Evolutionary conservation across 805 yeast genomes (phyloP).

Genomic region (Wickerhamomyces subpelliculosus): DNA sequence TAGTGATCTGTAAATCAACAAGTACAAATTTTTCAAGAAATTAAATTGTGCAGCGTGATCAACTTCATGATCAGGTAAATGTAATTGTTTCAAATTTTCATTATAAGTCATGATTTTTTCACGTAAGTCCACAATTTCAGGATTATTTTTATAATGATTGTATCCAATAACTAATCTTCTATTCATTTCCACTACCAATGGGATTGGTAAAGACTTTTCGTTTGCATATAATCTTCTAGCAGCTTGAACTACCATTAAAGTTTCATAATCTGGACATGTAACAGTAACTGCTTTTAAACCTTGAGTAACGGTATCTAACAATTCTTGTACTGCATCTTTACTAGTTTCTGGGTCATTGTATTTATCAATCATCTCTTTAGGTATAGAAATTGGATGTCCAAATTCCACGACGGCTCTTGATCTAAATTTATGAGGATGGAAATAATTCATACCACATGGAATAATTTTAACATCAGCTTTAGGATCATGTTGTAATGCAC

Average conservation of each 20-base stretch:
- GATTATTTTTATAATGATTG: conserved; percentile 63
- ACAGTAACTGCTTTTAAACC: conserved; percentile 83
- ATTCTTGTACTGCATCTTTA: conserved; percentile 63
- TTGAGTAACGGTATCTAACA: conserved; percentile 62
- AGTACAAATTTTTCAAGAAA: conserved; percentile 38
- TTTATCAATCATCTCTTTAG: conserved; percentile 51
- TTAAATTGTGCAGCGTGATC: conserved; percentile 43
- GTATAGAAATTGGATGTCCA: conserved; percentile 77
- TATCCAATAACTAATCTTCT: conserved; percentile 82
- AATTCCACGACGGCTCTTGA: conserved; percentile 94
- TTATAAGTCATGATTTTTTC: conserved; percentile 66
- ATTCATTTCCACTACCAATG: conserved; percentile 85
- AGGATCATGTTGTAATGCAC: conserved; percentile 78
- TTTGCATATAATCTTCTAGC: conserved; percentile 84
- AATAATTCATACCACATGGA: conserved; percentile 96
- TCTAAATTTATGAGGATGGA: conserved; percentile 92
- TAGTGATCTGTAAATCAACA: conserved; percentile 50
- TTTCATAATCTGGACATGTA: conserved; percentile 82
- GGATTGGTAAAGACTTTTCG: conserved; percentile 68
- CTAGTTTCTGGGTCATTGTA: conserved; percentile 60
- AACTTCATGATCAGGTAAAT: conserved; percentile 48
- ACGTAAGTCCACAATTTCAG: conserved; percentile 54
- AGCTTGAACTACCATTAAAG: conserved; percentile 83
- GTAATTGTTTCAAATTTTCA: conserved; percentile 50
- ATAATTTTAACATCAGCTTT: conserved; percentile 77